Percentiles rank a stretch among this genome's conserved stretches.
These are phyloP conservation scores for Kurtzmaniella quercitrusa DNA, from an alignment of 1,139 yeast species.

Conservation along the genomic window DNA sequence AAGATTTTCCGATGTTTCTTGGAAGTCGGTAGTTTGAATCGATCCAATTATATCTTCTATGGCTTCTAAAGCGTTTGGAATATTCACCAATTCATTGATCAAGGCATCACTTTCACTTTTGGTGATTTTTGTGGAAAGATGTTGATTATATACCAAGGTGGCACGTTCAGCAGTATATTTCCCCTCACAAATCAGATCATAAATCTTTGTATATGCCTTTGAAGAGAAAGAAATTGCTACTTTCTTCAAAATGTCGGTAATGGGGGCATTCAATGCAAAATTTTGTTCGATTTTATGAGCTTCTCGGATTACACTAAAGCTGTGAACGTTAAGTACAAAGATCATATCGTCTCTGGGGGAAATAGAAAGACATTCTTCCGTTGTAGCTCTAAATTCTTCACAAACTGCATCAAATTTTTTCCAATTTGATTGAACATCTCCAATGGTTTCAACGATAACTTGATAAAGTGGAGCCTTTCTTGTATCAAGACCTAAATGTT, in stretches of 20 bases:
- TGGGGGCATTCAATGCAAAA: not conserved
- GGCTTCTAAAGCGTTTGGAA: slow-evolving; percentile 23
- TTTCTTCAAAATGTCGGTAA: slow-evolving; percentile 19
- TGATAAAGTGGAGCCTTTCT: slow-evolving; percentile 13
- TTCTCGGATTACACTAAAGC: slow-evolving; percentile 28
- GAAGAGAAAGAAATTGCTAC: slow-evolving; percentile 22
- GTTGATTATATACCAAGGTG: slow-evolving; percentile 18
- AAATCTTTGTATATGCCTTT: slow-evolving; percentile 22
- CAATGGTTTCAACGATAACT: slow-evolving; percentile 20
- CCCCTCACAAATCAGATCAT: slow-evolving; percentile 13
- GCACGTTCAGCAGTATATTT: slow-evolving; percentile 15
- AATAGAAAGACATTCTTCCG: slow-evolving; percentile 45
- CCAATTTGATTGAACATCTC: slow-evolving; percentile 34
- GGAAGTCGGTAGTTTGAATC: slow-evolving; percentile 6
- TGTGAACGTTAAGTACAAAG: slow-evolving; percentile 28
- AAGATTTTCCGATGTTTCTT: not conserved
- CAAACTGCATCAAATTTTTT: slow-evolving; percentile 58
- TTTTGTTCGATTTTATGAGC: slow-evolving; percentile 31
- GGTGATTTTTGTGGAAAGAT: slow-evolving; percentile 21
- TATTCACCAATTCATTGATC: slow-evolving; percentile 18
- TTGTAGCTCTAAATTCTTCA: slow-evolving; percentile 57
- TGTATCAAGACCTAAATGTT: slow-evolving; percentile 17
- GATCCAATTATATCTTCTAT: slow-evolving; percentile 22
- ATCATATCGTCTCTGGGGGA: slow-evolving; percentile 10
- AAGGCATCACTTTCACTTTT: slow-evolving; percentile 18